Evolutionary conservation across 257 asterid genomes (phyloP), one percentile per base, ranked within the genome.

Genomic region (Buddleja alternifolia): DNA sequence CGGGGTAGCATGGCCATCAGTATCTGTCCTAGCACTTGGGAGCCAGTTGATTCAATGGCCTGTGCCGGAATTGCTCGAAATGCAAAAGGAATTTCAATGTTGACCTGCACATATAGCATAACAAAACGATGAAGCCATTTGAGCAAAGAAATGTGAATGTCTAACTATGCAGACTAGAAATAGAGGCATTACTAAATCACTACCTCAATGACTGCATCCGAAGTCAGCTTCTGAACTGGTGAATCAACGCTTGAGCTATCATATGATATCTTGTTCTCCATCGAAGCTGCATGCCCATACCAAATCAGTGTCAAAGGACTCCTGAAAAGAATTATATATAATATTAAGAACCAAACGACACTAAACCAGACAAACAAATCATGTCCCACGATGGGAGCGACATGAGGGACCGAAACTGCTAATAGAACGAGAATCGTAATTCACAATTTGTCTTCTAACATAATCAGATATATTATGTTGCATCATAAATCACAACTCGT

Each of bases 281-380:
- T 89, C 34, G 88, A 87, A 94, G 97, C 99, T 94, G 99, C 99
- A 91, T 90, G 90, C 90, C 95, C 86, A 87, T 81, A 89, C 93
- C 89, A 94, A 94, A 89, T 90, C 89, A 90, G 78, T 86, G 88
- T 93, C 97, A 90, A 88, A 90, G 94, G 66, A 88, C 83, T 86
- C 98, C 97, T 87, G 97, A 85, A 90, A 88, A 88, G 78, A 79
- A 66, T 88, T 77, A 71, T 82, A 72, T 70, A 20, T 80, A 50
- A 68, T 62, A 73, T 75, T 87, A 84, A 82, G 85, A 78, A 82
- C 36, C 75, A 70, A 80, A 77, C 10, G 75, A 73, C 81, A 7
- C 80, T 52, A 64, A 37, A 53, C 75, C 60, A 37, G 46, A 59
- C 17, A 54, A 42, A 73, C 39, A 16, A 67, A 52, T 52, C 78